Evolutionary conservation across 2,329 filamentous ascomycete genomes (phyloP), one percentile per base, ranked within the genome.

Genomic region (Colletotrichum zoysiae): DNA sequence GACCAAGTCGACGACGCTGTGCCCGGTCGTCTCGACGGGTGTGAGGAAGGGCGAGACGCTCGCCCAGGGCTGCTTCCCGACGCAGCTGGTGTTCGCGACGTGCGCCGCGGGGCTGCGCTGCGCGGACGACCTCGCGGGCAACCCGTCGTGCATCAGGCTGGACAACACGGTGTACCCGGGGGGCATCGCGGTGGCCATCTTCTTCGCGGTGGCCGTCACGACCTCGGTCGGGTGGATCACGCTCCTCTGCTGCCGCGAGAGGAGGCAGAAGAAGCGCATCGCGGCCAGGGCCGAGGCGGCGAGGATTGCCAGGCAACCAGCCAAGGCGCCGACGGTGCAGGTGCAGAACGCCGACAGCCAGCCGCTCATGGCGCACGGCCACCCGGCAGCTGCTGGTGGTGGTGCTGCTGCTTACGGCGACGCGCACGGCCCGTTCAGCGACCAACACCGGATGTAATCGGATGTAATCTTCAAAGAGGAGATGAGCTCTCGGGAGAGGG

Each of bases 211-310:
- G n/a, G 80, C 78, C 70, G 76, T 85, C 73, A 77, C 79, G 74
- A 55, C 81, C 63, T 79, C 81, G 74, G 72, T 85, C 71, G 78
- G 76, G 59, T 75, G 79, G 73, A 78, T 89, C 67, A 83, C 84
- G 76, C 85, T 85, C 82, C 81, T 85, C 74, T 89, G 86, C 84
- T 86, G 84, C 82, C 81, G 81, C 73, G 87, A 89, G 75, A 81
- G 84, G 75, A 79, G 78, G 78, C 74, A 81, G 75, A 82, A 86
- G 76, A 83, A 82, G 78, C 80, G 81, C 58, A 78, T 83, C 44
- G 79, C 78, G 65, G 84, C 83, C 70, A 83, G 84, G 74, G 82
- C 83, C 35, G 84, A 84, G 76, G 82, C 84, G 61, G 74, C 70
- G 48, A 74, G 76, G 16, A 65, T 58, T 59, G 83, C 81, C 69